Evolutionary conservation across 192 early-diverging fungal species (phyloP), one percentile per base, ranked within the genome.

Genomic region (Podochytrium sp.): DNA sequence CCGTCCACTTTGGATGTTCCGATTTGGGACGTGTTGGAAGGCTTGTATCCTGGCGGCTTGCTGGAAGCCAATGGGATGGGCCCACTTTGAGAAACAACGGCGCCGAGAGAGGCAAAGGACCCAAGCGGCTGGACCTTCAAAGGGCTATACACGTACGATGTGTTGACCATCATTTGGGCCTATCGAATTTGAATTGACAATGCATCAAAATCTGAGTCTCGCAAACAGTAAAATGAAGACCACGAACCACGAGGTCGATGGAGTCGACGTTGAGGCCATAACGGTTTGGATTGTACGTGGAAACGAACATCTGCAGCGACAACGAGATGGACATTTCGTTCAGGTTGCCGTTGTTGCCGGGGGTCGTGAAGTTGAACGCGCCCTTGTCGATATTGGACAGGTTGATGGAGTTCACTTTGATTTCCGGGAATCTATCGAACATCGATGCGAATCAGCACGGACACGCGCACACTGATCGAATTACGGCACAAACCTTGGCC

Each of bases 281-380:
- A 47, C 55, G 10, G 53, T 75, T 75, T 20, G 63, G 61, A 65
- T 75, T 75, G 74, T 67, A 75, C 18, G 64, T 65, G 52, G 18
- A 20, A 7, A 75, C 29, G 33, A 42, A n/a, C 74, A 75, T 75
- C 7, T 20, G 27, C 20, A 75, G 64, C 18, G 25, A 25, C 16
- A 75, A 38, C 4, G 16, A 12, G 40, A 75, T 66, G 16, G 35
- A 33, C 49, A 75, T 51, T 27, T 66, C 39, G 39, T 75, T 66
- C 51, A 66, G 58, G 74, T 75, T 75, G 16, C 40, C 30, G 23
- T 65, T 33, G 49, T 66, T 7, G 25, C 52, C 7, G 4, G 65
- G 65, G 32, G 38, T 40, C 12, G 16, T 67, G 55, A 75, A 75
- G 2, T 33, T 55, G 65, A 56, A 75, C 12, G 74, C 74, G 37